Conservation (phyloP, 2,329 filamentous ascomycete genomes). For the Basipetospora sp. region DNA sequence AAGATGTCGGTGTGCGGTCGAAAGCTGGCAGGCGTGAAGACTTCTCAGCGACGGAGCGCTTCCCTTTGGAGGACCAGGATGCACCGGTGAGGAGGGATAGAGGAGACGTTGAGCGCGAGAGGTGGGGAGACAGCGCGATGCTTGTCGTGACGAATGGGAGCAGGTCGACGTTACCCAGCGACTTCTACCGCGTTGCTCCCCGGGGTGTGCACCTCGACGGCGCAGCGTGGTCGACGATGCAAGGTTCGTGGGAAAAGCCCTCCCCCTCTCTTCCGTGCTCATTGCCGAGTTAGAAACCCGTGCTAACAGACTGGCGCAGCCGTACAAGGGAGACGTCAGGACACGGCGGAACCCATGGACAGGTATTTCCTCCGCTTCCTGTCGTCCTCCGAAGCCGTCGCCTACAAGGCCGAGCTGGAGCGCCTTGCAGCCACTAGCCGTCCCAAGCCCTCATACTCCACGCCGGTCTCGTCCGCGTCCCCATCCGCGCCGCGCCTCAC, state of each 20-base stretch:
- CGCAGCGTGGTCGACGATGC: slow-evolving; percentile 50
- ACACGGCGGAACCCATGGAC: slow-evolving; percentile 47
- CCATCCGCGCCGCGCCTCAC: slow-evolving; percentile 2
- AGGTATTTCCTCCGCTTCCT: slow-evolving; percentile 59
- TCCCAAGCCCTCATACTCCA: slow-evolving; percentile 6
- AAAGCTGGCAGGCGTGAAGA: no score
- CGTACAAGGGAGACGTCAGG: slow-evolving; percentile 48
- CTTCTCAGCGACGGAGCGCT: no score
- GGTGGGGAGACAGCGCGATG: slow-evolving; percentile 12
- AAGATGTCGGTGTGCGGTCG: no score
- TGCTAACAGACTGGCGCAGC: no score
- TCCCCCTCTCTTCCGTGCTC: neutral
- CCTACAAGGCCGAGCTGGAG: slow-evolving; percentile 35
- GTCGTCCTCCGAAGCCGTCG: slow-evolving; percentile 38
- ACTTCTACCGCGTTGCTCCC: slow-evolving; percentile 55
- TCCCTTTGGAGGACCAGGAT: no score
- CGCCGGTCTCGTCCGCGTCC: no score
- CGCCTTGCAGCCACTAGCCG: slow-evolving; percentile 28
- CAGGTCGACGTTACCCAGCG: slow-evolving; percentile 45
- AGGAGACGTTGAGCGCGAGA: no score
- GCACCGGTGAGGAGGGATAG: no score
- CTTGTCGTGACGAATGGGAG: slow-evolving; percentile 46
- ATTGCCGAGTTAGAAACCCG: neutral
- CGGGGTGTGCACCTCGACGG: slow-evolving; percentile 49
- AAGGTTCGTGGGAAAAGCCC: slow-evolving; percentile 35